These are phyloP conservation scores for Phytophthora europaea DNA, from an alignment of 352 stramenopile species.

Conservation along the genomic window DNA sequence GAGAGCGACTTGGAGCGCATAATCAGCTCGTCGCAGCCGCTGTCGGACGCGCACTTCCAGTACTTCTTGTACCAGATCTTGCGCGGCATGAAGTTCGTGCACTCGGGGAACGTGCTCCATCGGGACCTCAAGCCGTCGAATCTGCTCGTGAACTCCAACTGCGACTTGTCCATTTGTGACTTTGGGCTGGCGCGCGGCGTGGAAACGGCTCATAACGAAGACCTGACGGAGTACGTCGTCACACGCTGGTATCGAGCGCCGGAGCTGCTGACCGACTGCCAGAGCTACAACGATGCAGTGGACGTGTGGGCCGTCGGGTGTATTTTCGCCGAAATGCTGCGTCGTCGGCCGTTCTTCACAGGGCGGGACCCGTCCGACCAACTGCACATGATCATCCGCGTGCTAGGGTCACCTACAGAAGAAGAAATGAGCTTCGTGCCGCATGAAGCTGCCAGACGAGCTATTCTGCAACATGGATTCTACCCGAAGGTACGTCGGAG, in stretches of 20 bases:
- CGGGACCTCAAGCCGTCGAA: slow-evolving; percentile 92
- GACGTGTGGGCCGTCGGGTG: slow-evolving; percentile 98
- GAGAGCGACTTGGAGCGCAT: slow-evolving; percentile 94
- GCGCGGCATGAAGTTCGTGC: slow-evolving; percentile 97
- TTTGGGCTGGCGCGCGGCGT: slow-evolving; percentile 95
- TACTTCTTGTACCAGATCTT: slow-evolving; percentile 95
- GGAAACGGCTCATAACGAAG: slow-evolving; percentile 84
- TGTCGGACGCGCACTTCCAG: slow-evolving; percentile 90
- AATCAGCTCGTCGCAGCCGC: slow-evolving; percentile 89
- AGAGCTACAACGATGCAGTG: slow-evolving; percentile 97
- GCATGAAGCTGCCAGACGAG: slow-evolving; percentile 90
- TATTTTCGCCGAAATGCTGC: slow-evolving; percentile 99
- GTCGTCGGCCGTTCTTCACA: slow-evolving; percentile 94
- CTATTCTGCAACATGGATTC: slow-evolving; percentile 85
- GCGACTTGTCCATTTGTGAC: slow-evolving; percentile 91
- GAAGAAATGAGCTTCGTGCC: slow-evolving; percentile 98
- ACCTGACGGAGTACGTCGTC: slow-evolving; percentile 93
- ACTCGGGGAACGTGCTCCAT: slow-evolving; percentile 96
- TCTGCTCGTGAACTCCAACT: slow-evolving; percentile 92
- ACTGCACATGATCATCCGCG: slow-evolving; percentile 87
- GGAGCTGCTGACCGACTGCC: slow-evolving; percentile 92
- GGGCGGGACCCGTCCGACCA: slow-evolving; percentile 86
- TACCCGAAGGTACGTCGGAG: slow-evolving; percentile 73
- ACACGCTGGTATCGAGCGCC: slow-evolving; percentile 94
- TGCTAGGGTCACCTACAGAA: slow-evolving; percentile 95